Evolutionary conservation across 2,329 filamentous ascomycete genomes (phyloP).

Genomic region (Pseudogymnoascus sp.): DNA sequence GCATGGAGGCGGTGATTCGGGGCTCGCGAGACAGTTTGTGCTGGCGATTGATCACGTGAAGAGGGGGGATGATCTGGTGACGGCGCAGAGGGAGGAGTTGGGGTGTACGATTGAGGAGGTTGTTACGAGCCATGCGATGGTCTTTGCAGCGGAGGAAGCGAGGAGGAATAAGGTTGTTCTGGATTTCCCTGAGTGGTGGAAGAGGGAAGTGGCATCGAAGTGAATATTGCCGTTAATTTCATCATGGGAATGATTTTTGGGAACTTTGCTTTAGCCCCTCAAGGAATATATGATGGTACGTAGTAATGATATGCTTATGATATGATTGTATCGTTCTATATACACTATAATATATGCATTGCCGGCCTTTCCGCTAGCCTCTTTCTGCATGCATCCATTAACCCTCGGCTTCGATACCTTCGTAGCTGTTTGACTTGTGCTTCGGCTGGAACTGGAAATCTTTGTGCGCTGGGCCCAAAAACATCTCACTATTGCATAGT

Average conservation of each 20-base stretch:
- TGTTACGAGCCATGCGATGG: constrained; percentile 82
- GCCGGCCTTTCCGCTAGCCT: background rate
- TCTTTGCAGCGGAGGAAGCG: constrained; percentile 90
- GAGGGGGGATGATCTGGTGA: constrained; percentile 56
- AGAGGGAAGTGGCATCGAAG: constrained; percentile 31
- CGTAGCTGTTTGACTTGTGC: constrained; percentile 91
- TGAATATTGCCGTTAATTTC: background rate
- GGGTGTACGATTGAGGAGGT: constrained; percentile 82
- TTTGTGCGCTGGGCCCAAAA: constrained; percentile 80
- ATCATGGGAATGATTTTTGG: background rate
- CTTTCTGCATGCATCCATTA: constrained; percentile 25
- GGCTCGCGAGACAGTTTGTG: constrained; percentile 76
- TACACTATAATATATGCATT: background rate
- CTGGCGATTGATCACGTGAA: constrained; percentile 74
- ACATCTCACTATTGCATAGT: constrained; percentile 71
- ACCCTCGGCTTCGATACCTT: constrained; percentile 64
- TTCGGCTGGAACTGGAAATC: constrained; percentile 95
- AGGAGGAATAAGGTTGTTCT: constrained; percentile 62
- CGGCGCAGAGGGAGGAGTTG: constrained; percentile 68
- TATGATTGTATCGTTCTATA: background rate
- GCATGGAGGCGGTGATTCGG: constrained; percentile 73
- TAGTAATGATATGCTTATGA: background rate
- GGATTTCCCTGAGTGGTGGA: constrained; percentile 73
- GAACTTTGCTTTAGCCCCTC: background rate
- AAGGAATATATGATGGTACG: background rate